phyloP scores from a whole-genome alignment of 257 asterid genomes.

The Anisodus tanguticus region DNA sequence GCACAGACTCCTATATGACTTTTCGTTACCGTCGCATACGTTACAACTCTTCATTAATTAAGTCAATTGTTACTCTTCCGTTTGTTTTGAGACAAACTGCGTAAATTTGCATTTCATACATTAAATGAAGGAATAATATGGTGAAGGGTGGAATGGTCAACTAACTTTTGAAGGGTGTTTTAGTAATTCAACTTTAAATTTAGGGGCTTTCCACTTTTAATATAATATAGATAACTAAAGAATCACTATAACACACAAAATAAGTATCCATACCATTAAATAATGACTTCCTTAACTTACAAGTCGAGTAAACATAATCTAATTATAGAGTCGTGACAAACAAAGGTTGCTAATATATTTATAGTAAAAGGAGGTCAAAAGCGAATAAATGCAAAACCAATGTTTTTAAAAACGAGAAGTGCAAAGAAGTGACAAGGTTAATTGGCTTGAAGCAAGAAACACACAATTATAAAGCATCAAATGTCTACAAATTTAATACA shows the following conservation, averaged over 20 bases:
- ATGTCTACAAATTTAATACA: neutral
- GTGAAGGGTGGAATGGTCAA: too few species aligned
- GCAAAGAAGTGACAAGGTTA: neutral
- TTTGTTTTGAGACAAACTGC: too few species aligned
- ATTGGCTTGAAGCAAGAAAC: neutral
- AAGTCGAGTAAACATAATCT: conserved; percentile 16
- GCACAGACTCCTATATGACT: too few species aligned
- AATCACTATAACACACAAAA: neutral
- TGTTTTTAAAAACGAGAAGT: neutral
- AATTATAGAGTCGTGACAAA: neutral
- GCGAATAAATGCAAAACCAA: neutral
- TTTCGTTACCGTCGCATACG: too few species aligned
- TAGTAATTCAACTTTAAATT: too few species aligned
- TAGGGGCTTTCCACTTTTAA: too few species aligned
- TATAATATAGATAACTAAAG: neutral
- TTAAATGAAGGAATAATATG: too few species aligned
- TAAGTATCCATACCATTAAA: neutral
- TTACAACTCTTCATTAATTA: too few species aligned
- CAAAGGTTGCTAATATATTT: neutral
- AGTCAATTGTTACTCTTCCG: too few species aligned
- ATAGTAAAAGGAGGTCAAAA: neutral
- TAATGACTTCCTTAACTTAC: neutral
- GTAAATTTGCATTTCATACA: too few species aligned
- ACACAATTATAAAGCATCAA: neutral
- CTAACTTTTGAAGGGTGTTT: too few species aligned